Base-by-base conservation (phyloP, 2,329 filamentous ascomycete species). In the Hypoxylon sp. region DNA sequence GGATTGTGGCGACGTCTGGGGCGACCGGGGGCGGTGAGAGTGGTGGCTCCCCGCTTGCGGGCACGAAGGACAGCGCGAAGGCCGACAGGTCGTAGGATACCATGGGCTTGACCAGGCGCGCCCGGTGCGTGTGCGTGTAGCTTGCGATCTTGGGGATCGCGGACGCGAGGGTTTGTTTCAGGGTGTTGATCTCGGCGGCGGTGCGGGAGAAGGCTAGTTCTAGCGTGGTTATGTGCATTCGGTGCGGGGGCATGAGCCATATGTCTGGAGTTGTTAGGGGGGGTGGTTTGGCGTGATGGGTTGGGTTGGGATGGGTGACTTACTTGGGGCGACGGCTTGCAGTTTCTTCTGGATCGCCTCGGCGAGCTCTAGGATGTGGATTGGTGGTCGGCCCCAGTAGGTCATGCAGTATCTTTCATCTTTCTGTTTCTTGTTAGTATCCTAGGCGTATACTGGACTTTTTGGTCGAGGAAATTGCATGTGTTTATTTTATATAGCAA, bases 31-130 rank as follows among this genome's bases (percentile, higher is more conserved):
- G 49, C 1, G 78, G 75, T 13, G 74, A 74, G 16, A 69, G 26
- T 1, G 67, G 59, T 1, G 69, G 63, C 72, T 91, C 87, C 7
- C 83, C 85, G 3, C 84, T 80, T 0, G 90, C 90, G 0, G 93
- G 92, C 1, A 97, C 75, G 71, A 95, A 97, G 17, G 89, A 94
- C 23, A 97, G 73, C 1, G 93, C 93, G 46, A 97, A 78, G 11
- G 91, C 93, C 4, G 91, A 87, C 1, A 89, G 81, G 68, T 97
- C 93, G 67, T 89, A 96, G 16, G 89, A 91, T 34, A 97, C 70
- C 68, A 88, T 78, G 1, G 93, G 93, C 69, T 89, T 94, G 53
- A 95, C 83, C 3, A 97, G 82, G 7, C 90, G 83, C 1, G 89
- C 76, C 32, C 88, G 85, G 67, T 91, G 86, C 3, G 73, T 68